Evolutionary conservation across 495 filamentous ascomycete genomes (phyloP).

Genomic region (Podospora anserina): DNA sequence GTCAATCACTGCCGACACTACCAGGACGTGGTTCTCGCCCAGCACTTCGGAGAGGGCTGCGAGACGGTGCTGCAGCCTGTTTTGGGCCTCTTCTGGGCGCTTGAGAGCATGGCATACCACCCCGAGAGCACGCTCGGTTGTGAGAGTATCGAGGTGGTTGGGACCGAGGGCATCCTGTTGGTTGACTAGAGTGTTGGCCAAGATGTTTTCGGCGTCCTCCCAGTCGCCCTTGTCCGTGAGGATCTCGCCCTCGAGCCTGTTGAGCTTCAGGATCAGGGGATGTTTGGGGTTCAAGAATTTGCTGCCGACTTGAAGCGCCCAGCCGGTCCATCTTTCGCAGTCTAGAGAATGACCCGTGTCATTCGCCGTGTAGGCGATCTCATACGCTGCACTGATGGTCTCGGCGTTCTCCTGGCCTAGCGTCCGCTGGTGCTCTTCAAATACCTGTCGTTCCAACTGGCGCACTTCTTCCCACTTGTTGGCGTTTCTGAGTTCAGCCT

Average conservation of each 20-base stretch:
- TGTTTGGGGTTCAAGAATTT: not conserved
- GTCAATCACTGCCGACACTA: not conserved
- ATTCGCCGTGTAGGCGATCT: not conserved
- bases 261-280: not conserved
- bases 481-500: not conserved
- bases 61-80: not conserved
- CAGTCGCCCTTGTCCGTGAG: not conserved
- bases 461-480: not conserved
- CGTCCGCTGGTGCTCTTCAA: not conserved
- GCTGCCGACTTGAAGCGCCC: not conserved
- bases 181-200: not conserved
- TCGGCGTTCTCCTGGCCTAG: not conserved
- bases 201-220: not conserved
- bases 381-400: not conserved
- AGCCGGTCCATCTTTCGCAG: not conserved
- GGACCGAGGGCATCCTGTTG: not conserved
- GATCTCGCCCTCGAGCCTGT: not conserved
- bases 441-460: not conserved
- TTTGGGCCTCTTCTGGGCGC: not conserved
- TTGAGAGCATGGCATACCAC: not conserved
- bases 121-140: not conserved
- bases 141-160: not conserved
- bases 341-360: not conserved
- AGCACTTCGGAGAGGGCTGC: not conserved
- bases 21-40: slow-evolving; percentile 1